Conservation (phyloP, 2,329 filamentous ascomycete species). For the Coniochaeta pulveracea region DNA sequence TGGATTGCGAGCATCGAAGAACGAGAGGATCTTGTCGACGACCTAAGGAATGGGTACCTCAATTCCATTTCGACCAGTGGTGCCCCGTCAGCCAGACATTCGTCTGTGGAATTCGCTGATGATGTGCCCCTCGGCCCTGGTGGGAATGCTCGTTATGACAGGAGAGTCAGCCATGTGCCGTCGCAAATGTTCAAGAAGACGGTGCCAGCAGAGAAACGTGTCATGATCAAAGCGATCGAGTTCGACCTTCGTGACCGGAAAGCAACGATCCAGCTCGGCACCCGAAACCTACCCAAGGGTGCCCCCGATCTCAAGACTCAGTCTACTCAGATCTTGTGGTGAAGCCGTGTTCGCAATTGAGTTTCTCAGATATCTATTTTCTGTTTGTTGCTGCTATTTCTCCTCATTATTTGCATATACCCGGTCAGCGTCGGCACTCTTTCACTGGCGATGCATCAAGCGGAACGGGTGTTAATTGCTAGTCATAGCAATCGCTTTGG, state of each 20-base stretch:
- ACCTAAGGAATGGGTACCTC: conserved; percentile 14
- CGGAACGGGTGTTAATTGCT: background rate
- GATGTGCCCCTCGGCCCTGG: conserved; percentile 26
- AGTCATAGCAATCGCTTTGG: too few species aligned
- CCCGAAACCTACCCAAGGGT: conserved; percentile 35
- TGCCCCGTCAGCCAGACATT: conserved; percentile 11
- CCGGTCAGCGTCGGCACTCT: background rate
- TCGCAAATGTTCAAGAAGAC: conserved; percentile 11
- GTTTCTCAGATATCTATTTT: background rate
- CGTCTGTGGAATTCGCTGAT: conserved; percentile 22
- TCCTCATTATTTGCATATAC: background rate
- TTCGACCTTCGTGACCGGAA: conserved; percentile 41
- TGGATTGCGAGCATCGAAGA: conserved; percentile 48
- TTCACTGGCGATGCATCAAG: background rate
- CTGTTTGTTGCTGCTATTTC: too few species aligned
- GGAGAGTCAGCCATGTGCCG: conserved; percentile 15
- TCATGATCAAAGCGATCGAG: conserved; percentile 44
- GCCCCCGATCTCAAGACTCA: conserved; percentile 33
- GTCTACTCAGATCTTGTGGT: conserved; percentile 37
- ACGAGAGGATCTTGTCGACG: conserved; percentile 22
- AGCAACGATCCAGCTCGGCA: conserved; percentile 41
- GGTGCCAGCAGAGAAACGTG: conserved; percentile 40
- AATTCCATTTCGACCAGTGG: conserved; percentile 18
- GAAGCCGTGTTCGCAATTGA: conserved; percentile 5
- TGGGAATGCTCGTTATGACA: conserved; percentile 30